Conservation (phyloP, 192 early-diverging fungal genomes). For the Backusella mclennaniae region DNA sequence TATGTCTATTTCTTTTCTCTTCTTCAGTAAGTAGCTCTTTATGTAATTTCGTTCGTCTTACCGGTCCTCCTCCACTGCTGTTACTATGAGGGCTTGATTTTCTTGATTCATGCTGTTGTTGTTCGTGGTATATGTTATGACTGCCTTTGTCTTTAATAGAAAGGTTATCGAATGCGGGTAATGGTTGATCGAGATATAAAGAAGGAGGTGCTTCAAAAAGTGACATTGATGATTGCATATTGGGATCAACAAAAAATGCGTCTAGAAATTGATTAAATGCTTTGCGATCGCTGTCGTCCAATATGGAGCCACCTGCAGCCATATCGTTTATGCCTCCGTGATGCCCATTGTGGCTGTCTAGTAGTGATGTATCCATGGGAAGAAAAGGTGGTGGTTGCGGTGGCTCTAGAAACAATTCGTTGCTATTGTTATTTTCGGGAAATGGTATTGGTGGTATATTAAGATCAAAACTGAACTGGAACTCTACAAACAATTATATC, state of each 20-base stretch:
- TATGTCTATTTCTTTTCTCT: constrained; percentile 75
- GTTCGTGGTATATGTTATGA: neutral
- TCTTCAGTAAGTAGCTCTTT: constrained; percentile 75
- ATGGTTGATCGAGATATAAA: neutral
- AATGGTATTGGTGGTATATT: constrained; percentile 7
- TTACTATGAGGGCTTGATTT: neutral
- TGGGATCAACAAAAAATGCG: constrained; percentile 46
- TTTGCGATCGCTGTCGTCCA: constrained; percentile 42
- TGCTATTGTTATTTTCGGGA: neutral
- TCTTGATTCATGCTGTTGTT: neutral
- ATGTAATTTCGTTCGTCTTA: constrained; percentile 37
- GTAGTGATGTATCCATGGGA: neutral
- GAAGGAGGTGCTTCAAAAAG: neutral
- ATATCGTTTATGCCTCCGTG: neutral
- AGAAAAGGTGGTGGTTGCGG: constrained; percentile 4
- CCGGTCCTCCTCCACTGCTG: neutral
- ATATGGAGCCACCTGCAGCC: constrained; percentile 4
- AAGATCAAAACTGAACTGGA: constrained; percentile 38
- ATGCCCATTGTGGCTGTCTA: neutral
- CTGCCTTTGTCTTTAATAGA: neutral
- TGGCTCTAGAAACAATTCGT: neutral
- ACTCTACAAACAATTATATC: constrained; percentile 23
- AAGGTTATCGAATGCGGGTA: neutral
- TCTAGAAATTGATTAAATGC: constrained; percentile 55
- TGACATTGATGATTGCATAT: constrained; percentile 16